Conservation (phyloP, 2,329 filamentous ascomycete species). For the Penicillium sp. region DNA sequence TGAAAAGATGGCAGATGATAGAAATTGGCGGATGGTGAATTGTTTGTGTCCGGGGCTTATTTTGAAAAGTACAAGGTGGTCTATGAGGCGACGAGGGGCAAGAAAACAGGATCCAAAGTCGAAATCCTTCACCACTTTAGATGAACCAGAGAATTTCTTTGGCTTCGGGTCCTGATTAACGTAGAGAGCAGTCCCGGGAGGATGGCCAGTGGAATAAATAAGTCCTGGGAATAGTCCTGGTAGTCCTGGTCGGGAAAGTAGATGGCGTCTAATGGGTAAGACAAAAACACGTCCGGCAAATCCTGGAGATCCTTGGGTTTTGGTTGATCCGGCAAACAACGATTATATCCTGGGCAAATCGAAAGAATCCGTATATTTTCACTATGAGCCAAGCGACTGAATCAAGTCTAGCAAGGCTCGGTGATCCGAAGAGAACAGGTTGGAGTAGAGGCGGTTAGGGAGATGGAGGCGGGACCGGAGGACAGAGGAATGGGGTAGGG, state of each 20-base stretch:
- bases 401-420: conserved; percentile 23
- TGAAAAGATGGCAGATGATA: conserved; percentile 11
- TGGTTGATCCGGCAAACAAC: conserved; percentile 10
- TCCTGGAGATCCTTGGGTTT: conserved; percentile 21
- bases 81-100: conserved; percentile 19
- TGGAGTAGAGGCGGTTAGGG: conserved; percentile 7
- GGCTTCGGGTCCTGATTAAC: not conserved
- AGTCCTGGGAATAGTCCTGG: conserved; percentile 12
- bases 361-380: not conserved
- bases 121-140: conserved; percentile 22
- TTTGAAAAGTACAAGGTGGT: conserved; percentile 30
- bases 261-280: conserved; percentile 15
- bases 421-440: conserved; percentile 7
- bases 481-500: conserved; percentile 9
- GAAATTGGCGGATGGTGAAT: conserved; percentile 14
- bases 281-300: conserved; percentile 13
- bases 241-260: conserved; percentile 17
- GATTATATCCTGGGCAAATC: conserved; percentile 26
- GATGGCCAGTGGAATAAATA: conserved; percentile 18
- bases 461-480: conserved; percentile 7
- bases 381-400: conserved; percentile 17
- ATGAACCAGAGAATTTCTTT: conserved; percentile 12
- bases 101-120: conserved; percentile 15
- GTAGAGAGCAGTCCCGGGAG: conserved; percentile 14
- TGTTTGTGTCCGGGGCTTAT: conserved; percentile 20